Percentiles rank a stretch among this genome's conserved stretches.
Conservation (phyloP, 441 rosid species). For the Corymbia calophylla region DNA sequence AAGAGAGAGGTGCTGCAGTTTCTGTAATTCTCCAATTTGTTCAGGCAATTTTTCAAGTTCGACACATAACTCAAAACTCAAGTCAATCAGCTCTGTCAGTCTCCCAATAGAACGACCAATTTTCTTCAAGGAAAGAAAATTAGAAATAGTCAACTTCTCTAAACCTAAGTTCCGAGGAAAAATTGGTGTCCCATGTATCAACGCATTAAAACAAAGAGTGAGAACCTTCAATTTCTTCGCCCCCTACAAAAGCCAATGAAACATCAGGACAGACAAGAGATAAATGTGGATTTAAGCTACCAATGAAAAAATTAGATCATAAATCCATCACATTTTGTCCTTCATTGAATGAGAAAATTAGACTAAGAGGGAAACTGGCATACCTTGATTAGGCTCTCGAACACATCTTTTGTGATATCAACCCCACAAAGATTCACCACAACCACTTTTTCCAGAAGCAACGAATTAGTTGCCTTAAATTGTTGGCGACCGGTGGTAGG, state of each 20-base stretch:
- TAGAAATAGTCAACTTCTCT: neutral
- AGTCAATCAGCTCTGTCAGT: too few species aligned
- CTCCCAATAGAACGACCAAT: neutral
- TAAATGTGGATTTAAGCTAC: neutral
- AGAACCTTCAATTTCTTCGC: neutral
- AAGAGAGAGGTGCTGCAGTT: neutral
- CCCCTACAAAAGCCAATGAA: neutral
- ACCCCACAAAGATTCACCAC: too few species aligned
- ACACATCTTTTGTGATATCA: too few species aligned
- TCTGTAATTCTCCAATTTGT: neutral
- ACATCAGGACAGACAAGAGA: neutral
- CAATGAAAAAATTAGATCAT: too few species aligned
- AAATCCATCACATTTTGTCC: too few species aligned
- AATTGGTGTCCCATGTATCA: neutral
- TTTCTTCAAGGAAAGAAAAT: rapidly evolving
- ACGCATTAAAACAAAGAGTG: rapidly evolving
- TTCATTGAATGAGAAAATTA: too few species aligned
- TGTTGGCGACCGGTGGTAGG: too few species aligned
- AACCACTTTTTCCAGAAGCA: too few species aligned
- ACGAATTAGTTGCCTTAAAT: too few species aligned
- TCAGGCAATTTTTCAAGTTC: neutral
- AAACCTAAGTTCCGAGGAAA: too few species aligned
- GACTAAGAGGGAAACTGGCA: too few species aligned
- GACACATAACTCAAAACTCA: rapidly evolving
- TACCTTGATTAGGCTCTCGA: too few species aligned